These are phyloP conservation scores for Claviceps sorghi DNA, from an alignment of 2,329 filamentous ascomycete species.

Conservation along the genomic window DNA sequence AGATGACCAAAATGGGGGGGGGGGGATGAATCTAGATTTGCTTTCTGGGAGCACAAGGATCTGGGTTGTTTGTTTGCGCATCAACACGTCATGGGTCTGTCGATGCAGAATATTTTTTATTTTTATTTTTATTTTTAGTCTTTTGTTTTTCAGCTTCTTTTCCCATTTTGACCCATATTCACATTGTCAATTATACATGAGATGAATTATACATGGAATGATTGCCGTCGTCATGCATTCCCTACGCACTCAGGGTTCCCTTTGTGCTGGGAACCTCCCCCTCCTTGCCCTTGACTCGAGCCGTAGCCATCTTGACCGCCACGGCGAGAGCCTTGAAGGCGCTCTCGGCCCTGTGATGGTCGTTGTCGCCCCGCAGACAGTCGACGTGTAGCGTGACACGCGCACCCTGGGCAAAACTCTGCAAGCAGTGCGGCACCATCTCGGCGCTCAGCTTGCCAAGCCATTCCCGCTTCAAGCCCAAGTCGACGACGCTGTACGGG, in stretches of 20 bases:
- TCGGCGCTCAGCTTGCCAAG: conserved; percentile 86
- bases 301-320: conserved; percentile 64
- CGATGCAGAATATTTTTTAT: too few species aligned
- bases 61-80: too few species aligned
- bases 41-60: not conserved
- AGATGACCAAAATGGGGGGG: not conserved
- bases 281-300: conserved; percentile 61
- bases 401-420: conserved; percentile 84
- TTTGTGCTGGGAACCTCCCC: conserved; percentile 94
- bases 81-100: too few species aligned
- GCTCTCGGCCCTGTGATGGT: conserved; percentile 91
- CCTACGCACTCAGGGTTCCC: conserved; percentile 59
- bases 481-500: conserved; percentile 68
- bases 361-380: conserved; percentile 78
- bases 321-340: conserved; percentile 94
- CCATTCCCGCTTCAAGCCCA: conserved; percentile 80
- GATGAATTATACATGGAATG: not conserved
- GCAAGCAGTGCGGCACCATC: conserved; percentile 93
- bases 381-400: conserved; percentile 92
- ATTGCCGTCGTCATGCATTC: not conserved
- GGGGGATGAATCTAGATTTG: not conserved
- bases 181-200: not conserved
- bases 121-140: too few species aligned
- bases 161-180: not conserved
- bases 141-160: not conserved